phyloP scores from a whole-genome alignment of 305 asterid species.

The Plantago rigida region DNA sequence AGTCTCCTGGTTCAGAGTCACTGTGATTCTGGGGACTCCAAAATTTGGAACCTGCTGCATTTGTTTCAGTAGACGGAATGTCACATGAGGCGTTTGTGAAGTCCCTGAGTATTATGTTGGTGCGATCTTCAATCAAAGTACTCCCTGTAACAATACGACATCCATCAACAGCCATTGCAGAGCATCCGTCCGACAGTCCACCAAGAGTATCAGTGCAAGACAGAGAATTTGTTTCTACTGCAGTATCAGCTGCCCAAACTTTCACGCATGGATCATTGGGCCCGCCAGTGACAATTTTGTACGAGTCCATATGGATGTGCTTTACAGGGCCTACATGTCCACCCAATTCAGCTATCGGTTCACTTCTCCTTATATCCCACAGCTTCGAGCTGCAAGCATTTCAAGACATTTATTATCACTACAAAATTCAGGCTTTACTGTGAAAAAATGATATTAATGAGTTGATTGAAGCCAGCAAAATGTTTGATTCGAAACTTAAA shows the following conservation, averaged over 20 bases:
- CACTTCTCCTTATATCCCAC: slow-evolving; percentile 59
- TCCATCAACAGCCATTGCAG: slow-evolving; percentile 54
- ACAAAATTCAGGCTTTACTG: neutral
- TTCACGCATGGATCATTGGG: slow-evolving; percentile 36
- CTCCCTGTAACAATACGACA: slow-evolving; percentile 44
- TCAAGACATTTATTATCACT: neutral
- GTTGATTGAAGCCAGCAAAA: neutral
- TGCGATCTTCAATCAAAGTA: slow-evolving; percentile 2
- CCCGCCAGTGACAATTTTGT: slow-evolving; percentile 66
- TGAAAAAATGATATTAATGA: neutral
- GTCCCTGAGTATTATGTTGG: slow-evolving; percentile 35
- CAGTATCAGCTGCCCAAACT: slow-evolving; percentile 54
- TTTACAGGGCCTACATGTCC: slow-evolving; percentile 53
- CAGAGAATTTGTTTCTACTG: slow-evolving; percentile 35
- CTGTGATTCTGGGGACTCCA: slow-evolving; percentile 36
- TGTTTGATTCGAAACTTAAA: neutral
- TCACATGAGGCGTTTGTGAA: slow-evolving; percentile 34
- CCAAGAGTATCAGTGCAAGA: slow-evolving; percentile 25
- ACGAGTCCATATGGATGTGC: slow-evolving; percentile 48
- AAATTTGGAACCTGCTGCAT: slow-evolving; percentile 39
- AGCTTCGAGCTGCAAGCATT: slow-evolving; percentile 45
- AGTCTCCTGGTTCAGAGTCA: slow-evolving; percentile 30
- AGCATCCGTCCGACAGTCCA: slow-evolving; percentile 38
- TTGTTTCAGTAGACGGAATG: slow-evolving; percentile 24
- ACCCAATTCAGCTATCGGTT: slow-evolving; percentile 39